phyloP scores from a whole-genome alignment of 495 filamentous ascomycete species.

The Lineolata rhizophorae region DNA sequence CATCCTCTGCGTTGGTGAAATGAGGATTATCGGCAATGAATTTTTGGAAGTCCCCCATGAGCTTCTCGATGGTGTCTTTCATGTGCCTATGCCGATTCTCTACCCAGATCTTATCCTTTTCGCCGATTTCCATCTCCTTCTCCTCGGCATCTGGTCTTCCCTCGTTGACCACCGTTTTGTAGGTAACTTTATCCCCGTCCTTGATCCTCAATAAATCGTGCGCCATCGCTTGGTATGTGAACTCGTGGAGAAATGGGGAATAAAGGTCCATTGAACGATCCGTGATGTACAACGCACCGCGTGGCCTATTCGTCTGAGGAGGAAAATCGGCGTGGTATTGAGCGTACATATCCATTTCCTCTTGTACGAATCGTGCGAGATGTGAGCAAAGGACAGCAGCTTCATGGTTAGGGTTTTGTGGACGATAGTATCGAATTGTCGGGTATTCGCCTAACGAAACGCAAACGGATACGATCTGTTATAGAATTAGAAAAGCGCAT shows the following conservation, averaged over 20 bases:
- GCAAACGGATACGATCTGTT: conserved; percentile 62
- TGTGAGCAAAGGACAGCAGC: conserved; percentile 69
- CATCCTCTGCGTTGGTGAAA: conserved; percentile 50
- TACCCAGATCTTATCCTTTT: conserved; percentile 84
- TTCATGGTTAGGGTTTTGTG: conserved; percentile 53
- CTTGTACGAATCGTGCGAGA: conserved; percentile 78
- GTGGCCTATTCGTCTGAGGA: conserved; percentile 53
- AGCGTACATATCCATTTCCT: conserved; percentile 69
- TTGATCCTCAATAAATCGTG: conserved; percentile 76
- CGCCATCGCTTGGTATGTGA: conserved; percentile 96
- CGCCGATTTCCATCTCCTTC: conserved; percentile 76
- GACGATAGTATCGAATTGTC: conserved; percentile 72
- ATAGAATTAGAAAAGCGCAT: neutral
- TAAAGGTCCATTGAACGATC: conserved; percentile 84
- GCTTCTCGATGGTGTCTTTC: conserved; percentile 88
- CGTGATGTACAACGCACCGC: conserved; percentile 64
- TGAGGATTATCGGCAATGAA: conserved; percentile 89
- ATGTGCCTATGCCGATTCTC: conserved; percentile 86
- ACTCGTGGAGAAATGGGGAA: conserved; percentile 78
- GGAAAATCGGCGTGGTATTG: conserved; percentile 68
- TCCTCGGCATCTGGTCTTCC: conserved; percentile 40
- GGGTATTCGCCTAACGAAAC: conserved; percentile 73
- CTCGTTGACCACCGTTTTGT: conserved; percentile 56
- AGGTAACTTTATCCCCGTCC: conserved; percentile 72
- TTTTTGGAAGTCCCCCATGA: conserved; percentile 78